Percentiles rank a stretch among this genome's conserved stretches.
These are phyloP conservation scores for Gaertneriomyces semiglobifer DNA, from an alignment of 192 early-diverging fungal species.

Conservation along the genomic window DNA sequence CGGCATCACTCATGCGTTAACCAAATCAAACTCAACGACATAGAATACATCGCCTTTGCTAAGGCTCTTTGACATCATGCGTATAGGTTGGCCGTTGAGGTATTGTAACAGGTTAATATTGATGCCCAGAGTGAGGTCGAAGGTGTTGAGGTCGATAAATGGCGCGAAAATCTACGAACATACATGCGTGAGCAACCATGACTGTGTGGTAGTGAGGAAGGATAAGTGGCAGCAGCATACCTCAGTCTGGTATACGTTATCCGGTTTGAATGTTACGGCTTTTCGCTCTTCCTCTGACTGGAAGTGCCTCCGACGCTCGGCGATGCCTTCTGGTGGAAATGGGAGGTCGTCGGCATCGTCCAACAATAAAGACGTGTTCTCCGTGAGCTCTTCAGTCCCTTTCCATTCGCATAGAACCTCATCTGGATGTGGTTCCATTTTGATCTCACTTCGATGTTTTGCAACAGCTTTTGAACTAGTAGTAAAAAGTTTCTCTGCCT, in stretches of 20 bases:
- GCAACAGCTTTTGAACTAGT: not conserved
- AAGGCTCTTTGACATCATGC: constrained; percentile 65
- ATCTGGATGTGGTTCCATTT: constrained; percentile 2
- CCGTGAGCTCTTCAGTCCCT: constrained; percentile 32
- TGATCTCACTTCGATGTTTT: constrained; percentile 4
- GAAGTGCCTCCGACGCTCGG: constrained; percentile 56
- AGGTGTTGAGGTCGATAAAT: constrained; percentile 55
- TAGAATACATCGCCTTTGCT: constrained; percentile 61
- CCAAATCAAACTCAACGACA: constrained; percentile 60
- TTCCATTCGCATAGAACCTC: constrained; percentile 36
- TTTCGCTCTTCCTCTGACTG: constrained; percentile 43
- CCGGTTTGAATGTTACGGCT: constrained; percentile 50
- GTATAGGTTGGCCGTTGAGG: constrained; percentile 63
- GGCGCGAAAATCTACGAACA: constrained; percentile 58
- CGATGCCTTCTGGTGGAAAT: constrained; percentile 38
- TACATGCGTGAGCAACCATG: constrained; percentile 34
- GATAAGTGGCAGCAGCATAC: constrained; percentile 40
- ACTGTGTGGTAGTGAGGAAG: constrained; percentile 36
- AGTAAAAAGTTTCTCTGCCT: constrained; percentile 25
- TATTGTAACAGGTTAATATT: constrained; percentile 45
- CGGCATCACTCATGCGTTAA: not conserved
- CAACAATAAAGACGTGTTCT: constrained; percentile 38
- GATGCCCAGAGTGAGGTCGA: constrained; percentile 50
- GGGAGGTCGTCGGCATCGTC: constrained; percentile 20
- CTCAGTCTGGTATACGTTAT: constrained; percentile 73